phyloP scores from a whole-genome alignment of 164 flowering plant genomes.

The Magnolia kwangsiensis region DNA sequence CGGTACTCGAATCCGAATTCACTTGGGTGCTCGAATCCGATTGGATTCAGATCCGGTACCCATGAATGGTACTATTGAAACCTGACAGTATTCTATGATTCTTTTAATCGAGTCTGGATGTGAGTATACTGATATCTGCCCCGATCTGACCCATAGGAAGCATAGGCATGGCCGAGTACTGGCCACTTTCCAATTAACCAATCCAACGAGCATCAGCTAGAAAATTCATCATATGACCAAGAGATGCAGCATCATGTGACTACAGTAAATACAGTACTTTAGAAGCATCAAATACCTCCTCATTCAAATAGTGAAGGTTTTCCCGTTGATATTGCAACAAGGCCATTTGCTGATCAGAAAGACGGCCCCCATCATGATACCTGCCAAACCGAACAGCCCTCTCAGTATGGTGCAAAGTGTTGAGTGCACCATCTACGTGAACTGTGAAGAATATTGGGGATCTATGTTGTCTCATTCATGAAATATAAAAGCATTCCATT shows the following conservation, averaged over 20 bases:
- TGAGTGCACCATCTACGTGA: not conserved
- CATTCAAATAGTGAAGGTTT: slow-evolving; percentile 90
- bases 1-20: too few relatives aligned
- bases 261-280: not conserved
- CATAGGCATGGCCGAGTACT: not conserved
- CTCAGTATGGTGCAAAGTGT: not conserved
- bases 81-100: too few relatives aligned
- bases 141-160: not conserved
- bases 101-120: too few relatives aligned
- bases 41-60: too few relatives aligned
- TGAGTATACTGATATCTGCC: too few relatives aligned
- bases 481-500: not conserved
- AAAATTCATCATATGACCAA: not conserved
- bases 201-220: slow-evolving; percentile 4
- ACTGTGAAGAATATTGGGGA: not conserved
- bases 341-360: slow-evolving; percentile 99
- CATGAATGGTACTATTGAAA: too few relatives aligned
- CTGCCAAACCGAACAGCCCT: slow-evolving; percentile 31
- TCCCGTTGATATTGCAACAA: slow-evolving; percentile 96
- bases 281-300: slow-evolving; percentile 60
- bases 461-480: not conserved
- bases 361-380: slow-evolving; percentile 92
- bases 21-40: too few relatives aligned
- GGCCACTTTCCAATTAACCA: slow-evolving; percentile 1
- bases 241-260: not conserved